phyloP scores from a whole-genome alignment of 2,329 filamentous ascomycete species.

The Apiospora sp. region DNA sequence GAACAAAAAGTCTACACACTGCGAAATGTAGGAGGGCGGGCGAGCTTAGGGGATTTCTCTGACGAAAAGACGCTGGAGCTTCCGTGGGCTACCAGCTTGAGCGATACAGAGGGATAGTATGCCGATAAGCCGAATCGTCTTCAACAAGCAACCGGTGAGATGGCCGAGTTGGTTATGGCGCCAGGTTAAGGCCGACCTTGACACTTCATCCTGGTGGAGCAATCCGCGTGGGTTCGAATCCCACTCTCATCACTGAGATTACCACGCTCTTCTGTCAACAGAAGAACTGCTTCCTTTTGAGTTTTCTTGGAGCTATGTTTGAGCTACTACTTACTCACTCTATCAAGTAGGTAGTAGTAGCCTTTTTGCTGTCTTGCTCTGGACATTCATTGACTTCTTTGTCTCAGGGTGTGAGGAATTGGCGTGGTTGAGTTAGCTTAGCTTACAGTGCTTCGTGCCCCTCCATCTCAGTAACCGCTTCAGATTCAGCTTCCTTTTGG shows the following conservation, averaged over 20 bases:
- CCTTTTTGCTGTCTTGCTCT: background rate
- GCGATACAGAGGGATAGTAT: background rate
- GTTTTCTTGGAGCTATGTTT: background rate
- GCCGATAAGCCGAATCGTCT: background rate
- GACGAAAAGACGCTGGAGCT: no score
- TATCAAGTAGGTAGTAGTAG: background rate
- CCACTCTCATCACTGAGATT: constrained; percentile 33
- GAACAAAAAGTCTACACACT: no score
- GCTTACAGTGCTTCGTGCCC: no score
- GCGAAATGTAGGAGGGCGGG: no score
- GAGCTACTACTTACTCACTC: no score
- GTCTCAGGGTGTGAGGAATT: no score
- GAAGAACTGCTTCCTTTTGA: background rate
- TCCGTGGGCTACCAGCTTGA: background rate
- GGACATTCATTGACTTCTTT: no score
- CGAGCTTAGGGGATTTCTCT: no score
- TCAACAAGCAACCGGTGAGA: constrained; percentile 16
- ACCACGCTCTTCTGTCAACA: constrained; percentile 10
- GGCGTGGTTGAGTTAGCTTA: no score
- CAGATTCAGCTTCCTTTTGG: no score
- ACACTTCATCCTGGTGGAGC: constrained; percentile 27
- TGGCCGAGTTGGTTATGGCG: constrained; percentile 22
- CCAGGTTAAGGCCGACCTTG: constrained; percentile 16
- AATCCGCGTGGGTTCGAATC: constrained; percentile 41
- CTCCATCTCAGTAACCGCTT: no score